A percentile compares a stretch with the other conserved stretches of the same genome.
Conservation (phyloP, 2,329 filamentous ascomycete species). For the Cladosporium sp. region DNA sequence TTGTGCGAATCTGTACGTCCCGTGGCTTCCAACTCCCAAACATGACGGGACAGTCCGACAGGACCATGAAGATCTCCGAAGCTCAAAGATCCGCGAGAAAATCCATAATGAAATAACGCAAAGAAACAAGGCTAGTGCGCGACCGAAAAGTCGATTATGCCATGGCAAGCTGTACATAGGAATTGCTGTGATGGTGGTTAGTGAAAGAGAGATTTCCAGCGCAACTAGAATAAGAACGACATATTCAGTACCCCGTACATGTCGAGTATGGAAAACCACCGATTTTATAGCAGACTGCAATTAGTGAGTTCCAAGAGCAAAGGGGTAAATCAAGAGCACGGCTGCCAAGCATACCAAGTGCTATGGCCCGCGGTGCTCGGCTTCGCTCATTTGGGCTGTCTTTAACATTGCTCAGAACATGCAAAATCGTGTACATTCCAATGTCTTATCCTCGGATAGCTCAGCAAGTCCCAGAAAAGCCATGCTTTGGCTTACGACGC, state of each 20-base stretch:
- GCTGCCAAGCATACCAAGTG: neutral
- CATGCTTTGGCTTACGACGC: too few relatives aligned
- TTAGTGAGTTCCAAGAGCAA: neutral
- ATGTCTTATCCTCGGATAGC: too few relatives aligned
- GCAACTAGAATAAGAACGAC: too few relatives aligned
- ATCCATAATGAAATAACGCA: neutral
- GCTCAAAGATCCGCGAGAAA: slow-evolving; percentile 1
- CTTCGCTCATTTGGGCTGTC: neutral
- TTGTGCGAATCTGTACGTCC: neutral
- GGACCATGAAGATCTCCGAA: slow-evolving; percentile 3
- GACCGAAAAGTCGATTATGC: neutral
- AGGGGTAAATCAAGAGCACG: neutral
- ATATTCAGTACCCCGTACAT: too few relatives aligned
- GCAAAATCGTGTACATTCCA: neutral
- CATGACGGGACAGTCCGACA: slow-evolving; percentile 1
- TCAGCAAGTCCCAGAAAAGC: too few relatives aligned
- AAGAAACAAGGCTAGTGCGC: neutral
- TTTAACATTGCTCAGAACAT: neutral
- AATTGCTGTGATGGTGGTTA: neutral
- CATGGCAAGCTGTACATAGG: neutral
- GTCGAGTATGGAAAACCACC: neutral
- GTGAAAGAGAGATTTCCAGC: too few relatives aligned
- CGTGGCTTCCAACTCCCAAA: slow-evolving; percentile 3
- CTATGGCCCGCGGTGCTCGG: neutral
- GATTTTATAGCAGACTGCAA: too few relatives aligned